Evolutionary conservation across 1,284 basidiomycete genomes (phyloP).

Genomic region (Moesziomyces globuligerus): DNA sequence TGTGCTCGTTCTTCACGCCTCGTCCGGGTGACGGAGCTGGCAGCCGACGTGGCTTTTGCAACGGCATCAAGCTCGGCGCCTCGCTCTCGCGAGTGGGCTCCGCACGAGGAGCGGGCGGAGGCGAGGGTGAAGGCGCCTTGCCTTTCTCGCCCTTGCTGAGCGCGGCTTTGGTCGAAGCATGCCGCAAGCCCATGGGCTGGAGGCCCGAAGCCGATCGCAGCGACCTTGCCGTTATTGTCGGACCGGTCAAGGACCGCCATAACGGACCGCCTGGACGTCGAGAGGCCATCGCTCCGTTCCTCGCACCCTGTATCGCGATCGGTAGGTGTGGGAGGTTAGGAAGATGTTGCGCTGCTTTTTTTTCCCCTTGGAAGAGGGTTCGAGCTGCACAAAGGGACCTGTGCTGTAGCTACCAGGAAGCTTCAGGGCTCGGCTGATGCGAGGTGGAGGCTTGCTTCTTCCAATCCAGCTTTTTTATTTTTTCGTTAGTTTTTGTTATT

Average conservation of each 20-base stretch:
- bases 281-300: slow-evolving; percentile 1
- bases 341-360: neutral
- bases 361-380: neutral
- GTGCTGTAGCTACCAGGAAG: no score
- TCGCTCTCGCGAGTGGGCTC: neutral
- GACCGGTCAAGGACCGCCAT: slow-evolving; percentile 9
- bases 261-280: slow-evolving; percentile 1
- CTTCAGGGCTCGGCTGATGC: neutral
- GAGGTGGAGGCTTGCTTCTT: neutral
- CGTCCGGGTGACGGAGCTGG: slow-evolving; percentile 4
- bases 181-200: slow-evolving; percentile 4
- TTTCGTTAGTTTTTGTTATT: no score
- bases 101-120: no score
- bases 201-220: neutral
- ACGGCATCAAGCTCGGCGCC: neutral
- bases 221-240: neutral
- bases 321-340: neutral
- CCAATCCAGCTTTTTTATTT: neutral
- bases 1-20: slow-evolving; percentile 13
- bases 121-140: no score
- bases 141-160: slow-evolving; percentile 11
- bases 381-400: neutral
- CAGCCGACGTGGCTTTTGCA: slow-evolving; percentile 14
- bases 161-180: slow-evolving; percentile 21
- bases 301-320: neutral